Evolutionary conservation across 345 rosid genomes (phyloP).

Genomic region (Pistacia vera): DNA sequence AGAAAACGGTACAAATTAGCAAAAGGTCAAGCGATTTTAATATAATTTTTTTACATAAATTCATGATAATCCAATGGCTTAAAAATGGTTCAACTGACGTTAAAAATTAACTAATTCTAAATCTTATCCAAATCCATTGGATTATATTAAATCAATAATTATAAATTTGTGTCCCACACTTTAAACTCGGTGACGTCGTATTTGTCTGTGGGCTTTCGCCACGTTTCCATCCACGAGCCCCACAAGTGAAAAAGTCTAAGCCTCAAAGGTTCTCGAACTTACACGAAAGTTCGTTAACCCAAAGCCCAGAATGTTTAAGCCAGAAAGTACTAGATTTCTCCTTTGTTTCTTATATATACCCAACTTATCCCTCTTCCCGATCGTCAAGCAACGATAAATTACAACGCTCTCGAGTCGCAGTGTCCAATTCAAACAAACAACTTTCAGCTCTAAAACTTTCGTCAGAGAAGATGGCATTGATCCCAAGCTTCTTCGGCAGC

Average conservation of each 20-base stretch:
- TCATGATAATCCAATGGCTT: no score
- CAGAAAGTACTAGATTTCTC: background rate
- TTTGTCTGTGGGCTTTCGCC: no score
- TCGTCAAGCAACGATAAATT: background rate
- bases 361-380: background rate
- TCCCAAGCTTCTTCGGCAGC: conserved; percentile 18
- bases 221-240: no score
- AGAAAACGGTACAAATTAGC: no score
- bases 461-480: conserved; percentile 15
- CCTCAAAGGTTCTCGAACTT: background rate
- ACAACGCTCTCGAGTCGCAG: background rate
- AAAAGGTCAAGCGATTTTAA: no score
- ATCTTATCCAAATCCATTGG: no score
- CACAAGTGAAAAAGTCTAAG: background rate
- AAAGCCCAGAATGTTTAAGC: background rate
- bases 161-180: no score
- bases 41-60: no score
- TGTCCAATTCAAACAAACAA: background rate
- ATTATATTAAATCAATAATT: no score
- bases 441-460: background rate
- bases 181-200: no score
- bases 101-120: no score
- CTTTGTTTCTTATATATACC: background rate
- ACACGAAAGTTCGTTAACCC: background rate
- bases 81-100: no score